phyloP scores from a whole-genome alignment of 2,329 filamentous ascomycete genomes.

The Camillea tinctor region DNA sequence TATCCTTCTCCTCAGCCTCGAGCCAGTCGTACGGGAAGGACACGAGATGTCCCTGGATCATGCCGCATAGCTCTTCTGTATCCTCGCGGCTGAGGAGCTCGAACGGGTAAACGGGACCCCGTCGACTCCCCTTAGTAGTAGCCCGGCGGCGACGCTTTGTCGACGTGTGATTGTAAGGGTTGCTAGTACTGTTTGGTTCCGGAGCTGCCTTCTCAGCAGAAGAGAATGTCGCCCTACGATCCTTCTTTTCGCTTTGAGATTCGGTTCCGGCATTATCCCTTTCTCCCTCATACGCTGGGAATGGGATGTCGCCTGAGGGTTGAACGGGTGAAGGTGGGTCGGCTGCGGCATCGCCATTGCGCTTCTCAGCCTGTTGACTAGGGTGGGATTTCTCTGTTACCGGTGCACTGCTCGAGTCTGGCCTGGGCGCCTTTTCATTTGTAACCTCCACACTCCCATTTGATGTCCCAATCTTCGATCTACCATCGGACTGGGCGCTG shows the following conservation, averaged over 20 bases:
- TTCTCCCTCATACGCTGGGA: constrained; percentile 46
- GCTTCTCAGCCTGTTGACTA: constrained; percentile 21
- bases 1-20: constrained; percentile 82
- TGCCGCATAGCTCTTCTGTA: constrained; percentile 75
- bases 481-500: constrained; percentile 14
- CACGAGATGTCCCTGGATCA: constrained; percentile 86
- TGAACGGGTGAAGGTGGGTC: constrained; percentile 44
- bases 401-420: constrained; percentile 13
- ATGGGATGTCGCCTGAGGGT: constrained; percentile 43
- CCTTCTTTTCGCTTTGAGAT: constrained; percentile 37
- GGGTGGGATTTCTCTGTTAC: constrained; percentile 18
- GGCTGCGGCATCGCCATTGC: constrained; percentile 15
- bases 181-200: constrained; percentile 32
- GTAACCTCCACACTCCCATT: constrained; percentile 15
- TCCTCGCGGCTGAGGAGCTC: constrained; percentile 74
- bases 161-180: constrained; percentile 40
- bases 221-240: constrained; percentile 58
- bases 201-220: constrained; percentile 47
- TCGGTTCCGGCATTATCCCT: constrained; percentile 24
- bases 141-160: constrained; percentile 64
- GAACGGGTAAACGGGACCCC: constrained; percentile 64
- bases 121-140: constrained; percentile 67
- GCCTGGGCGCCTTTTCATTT: constrained; percentile 22
- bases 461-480: constrained; percentile 16
- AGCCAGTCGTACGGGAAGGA: constrained; percentile 97